These are phyloP conservation scores for Barnettozyma salicaria DNA, from an alignment of 805 yeast species.

Conservation along the genomic window DNA sequence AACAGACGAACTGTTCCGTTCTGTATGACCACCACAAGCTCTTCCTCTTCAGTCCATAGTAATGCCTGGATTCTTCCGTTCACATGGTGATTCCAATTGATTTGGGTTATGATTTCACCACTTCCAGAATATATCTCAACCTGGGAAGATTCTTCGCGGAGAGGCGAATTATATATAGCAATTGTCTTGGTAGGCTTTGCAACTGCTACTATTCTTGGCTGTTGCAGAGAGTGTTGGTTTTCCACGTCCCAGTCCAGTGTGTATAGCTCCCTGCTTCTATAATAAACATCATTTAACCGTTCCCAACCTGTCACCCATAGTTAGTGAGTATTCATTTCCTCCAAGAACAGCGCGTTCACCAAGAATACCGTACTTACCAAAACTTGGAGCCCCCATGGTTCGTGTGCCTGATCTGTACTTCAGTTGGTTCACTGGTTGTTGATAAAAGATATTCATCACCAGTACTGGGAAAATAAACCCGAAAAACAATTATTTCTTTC, in stretches of 20 bases:
- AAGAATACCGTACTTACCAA: constrained; percentile 13
- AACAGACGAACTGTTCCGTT: constrained; percentile 52
- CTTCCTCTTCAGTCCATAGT: constrained; percentile 48
- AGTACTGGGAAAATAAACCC: background rate
- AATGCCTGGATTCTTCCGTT: constrained; percentile 48
- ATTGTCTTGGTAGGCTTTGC: constrained; percentile 11
- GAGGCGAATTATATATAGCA: constrained; percentile 6
- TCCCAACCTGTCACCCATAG: constrained; percentile 55
- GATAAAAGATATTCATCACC: background rate
- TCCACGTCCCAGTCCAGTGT: constrained; percentile 9
- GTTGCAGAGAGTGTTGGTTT: constrained; percentile 1
- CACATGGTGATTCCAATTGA: constrained; percentile 40
- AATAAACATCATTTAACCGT: constrained; percentile 62
- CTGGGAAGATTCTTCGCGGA: constrained; percentile 4
- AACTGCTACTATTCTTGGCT: constrained; percentile 5
- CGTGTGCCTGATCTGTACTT: too few species aligned
- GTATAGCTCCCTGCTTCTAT: constrained; percentile 52
- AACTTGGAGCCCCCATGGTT: constrained; percentile 12
- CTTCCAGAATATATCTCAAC: constrained; percentile 32
- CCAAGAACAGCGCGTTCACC: too few species aligned
- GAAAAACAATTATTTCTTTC: too few species aligned
- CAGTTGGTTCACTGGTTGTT: background rate
- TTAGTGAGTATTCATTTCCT: too few species aligned
- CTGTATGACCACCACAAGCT: constrained; percentile 48
- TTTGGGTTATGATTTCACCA: constrained; percentile 26